Evolutionary conservation across 257 asterid genomes (phyloP).

Genomic region (Solanum pimpinellifolium): DNA sequence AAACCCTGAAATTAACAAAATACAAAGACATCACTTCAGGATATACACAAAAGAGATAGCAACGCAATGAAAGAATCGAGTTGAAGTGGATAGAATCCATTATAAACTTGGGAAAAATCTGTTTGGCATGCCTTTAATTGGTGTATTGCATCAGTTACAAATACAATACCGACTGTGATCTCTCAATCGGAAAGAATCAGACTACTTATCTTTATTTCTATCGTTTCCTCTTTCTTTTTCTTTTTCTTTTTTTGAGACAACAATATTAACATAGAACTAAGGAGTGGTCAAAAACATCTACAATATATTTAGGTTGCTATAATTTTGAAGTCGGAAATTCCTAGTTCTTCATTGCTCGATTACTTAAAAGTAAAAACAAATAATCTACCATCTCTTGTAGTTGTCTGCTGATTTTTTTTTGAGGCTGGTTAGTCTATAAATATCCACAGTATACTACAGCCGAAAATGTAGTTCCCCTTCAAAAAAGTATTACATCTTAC

Average conservation of each 20-base stretch:
- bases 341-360: neutral
- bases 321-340: neutral
- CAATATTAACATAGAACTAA: neutral
- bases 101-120: neutral
- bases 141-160: neutral
- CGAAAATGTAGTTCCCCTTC: neutral
- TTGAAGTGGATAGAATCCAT: neutral
- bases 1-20: slow-evolving; percentile 59
- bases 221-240: neutral
- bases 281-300: neutral
- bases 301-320: neutral
- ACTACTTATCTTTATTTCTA: neutral
- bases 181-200: neutral
- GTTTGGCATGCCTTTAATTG: neutral
- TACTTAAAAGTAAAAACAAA: neutral
- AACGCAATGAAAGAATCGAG: neutral
- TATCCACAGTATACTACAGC: neutral
- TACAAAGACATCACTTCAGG: neutral
- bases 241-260: neutral
- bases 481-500: neutral
- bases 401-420: neutral
- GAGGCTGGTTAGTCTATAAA: neutral
- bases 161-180: neutral
- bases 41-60: neutral
- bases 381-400: neutral